Conservation (phyloP, 148 eudicot species). For the Arctostaphylos glauca region DNA sequence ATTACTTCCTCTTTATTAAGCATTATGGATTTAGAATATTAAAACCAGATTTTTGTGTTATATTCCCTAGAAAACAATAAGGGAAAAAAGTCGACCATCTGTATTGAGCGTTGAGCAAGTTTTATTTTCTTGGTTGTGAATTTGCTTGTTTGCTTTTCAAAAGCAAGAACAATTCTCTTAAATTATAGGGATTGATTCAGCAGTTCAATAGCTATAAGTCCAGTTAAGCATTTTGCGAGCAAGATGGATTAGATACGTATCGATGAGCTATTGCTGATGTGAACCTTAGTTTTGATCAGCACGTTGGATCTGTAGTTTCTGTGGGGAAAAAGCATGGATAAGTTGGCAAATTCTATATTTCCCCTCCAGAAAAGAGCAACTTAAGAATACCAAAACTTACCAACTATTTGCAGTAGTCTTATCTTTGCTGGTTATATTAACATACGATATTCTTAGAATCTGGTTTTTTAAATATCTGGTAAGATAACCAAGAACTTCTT, state of each 20-base stretch:
- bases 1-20: background rate
- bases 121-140: conserved; percentile 1
- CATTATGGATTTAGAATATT: background rate
- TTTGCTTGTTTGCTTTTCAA: background rate
- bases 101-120: background rate
- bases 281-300: background rate
- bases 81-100: background rate
- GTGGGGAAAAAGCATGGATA: background rate
- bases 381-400: too few species aligned
- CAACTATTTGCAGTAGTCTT: background rate
- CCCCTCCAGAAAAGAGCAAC: background rate
- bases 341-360: background rate
- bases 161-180: background rate
- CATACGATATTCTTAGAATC: background rate
- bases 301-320: background rate
- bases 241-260: background rate
- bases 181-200: background rate
- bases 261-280: background rate
- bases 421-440: background rate
- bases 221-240: background rate
- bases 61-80: background rate
- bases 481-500: background rate
- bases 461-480: background rate
- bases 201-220: background rate
- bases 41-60: background rate